Evolutionary conservation across 257 asterid genomes (phyloP).

Genomic region (Ophiorrhiza pumila): DNA sequence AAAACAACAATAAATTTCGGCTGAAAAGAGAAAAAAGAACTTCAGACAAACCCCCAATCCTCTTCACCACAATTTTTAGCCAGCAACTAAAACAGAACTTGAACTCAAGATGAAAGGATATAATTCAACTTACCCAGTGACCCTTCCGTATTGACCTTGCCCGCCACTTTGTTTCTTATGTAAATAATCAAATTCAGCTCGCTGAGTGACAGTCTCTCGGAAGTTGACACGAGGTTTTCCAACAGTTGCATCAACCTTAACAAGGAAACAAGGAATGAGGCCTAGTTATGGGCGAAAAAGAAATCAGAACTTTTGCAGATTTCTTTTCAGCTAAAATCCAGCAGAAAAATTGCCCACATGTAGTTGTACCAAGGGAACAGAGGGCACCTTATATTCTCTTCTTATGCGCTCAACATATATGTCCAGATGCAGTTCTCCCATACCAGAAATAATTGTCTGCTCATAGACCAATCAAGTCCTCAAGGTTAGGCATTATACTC

Average conservation of each 20-base stretch:
- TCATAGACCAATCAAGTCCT: conserved; percentile 31
- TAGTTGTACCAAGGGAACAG: conserved; percentile 3
- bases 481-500: conserved; percentile 9
- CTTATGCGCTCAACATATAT: conserved; percentile 96
- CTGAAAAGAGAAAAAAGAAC: not conserved
- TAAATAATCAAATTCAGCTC: conserved; percentile 87
- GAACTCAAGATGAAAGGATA: conserved; percentile 1
- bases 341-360: not conserved
- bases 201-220: conserved; percentile 92
- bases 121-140: conserved; percentile 61
- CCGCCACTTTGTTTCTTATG: conserved; percentile 99
- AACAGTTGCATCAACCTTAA: conserved; percentile 89
- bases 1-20: not conserved
- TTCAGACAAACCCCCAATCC: not conserved
- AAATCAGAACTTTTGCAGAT: conserved; percentile 5
- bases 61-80: not conserved
- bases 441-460: conserved; percentile 97
- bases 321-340: not conserved
- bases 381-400: conserved; percentile 87
- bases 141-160: conserved; percentile 97
- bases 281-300: conserved; percentile 25
- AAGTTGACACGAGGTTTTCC: conserved; percentile 99
- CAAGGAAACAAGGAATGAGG: conserved; percentile 22
- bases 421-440: conserved; percentile 99
- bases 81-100: not conserved